Evolutionary conservation across 768 basidiomycete genomes (phyloP), one percentile per base, ranked within the genome.

Genomic region (Mycena rosella): DNA sequence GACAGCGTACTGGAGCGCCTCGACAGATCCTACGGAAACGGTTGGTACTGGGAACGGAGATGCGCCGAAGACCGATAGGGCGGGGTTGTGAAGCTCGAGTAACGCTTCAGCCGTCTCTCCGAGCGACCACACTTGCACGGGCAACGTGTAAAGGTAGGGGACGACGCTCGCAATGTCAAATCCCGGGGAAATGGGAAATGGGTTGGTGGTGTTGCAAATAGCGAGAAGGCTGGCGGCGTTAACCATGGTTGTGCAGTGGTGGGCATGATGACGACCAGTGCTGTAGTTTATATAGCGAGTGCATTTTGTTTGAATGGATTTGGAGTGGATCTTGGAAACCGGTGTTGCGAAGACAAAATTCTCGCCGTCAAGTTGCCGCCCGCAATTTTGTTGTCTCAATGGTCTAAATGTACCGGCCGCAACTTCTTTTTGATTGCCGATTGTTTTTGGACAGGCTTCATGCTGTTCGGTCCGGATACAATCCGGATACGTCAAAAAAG

Each of bases 111-210:
- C 18, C 0, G 67, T 42, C 26, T 55, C 59, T 2, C 85, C 85
- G 61, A 73, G 84, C 62, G 86, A 84, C 85, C 85, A 86, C 14
- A 83, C 84, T 60, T 84, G 83, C 0, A 80, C 76, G 2, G 85
- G 82, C 5, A 85, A 73, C 8, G 78, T 72, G 44, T 77, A 68
- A 0, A 79, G 79, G n/a, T 78, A 69, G 9, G 67, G 55, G 36
- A 74, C 67, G 44, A 83, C 83, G 17, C 70, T 71, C 22, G 73
- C 64, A 45, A 83, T 78, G 61, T 80, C 75, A 58, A 79, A 84
- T 13, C 83, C 83, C 4, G 83, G 80, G 42, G 74, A 73, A 64
- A 78, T 78, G 9, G 53, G 81, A 74, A 66, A 80, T 40, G 62
- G 79, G 27, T 69, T 63, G 17, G 51, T 60, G 10, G 51, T 15